These are phyloP conservation scores for Cryptosporidium sp. DNA, from an alignment of 169 alveolate species.

Conservation along the genomic window DNA sequence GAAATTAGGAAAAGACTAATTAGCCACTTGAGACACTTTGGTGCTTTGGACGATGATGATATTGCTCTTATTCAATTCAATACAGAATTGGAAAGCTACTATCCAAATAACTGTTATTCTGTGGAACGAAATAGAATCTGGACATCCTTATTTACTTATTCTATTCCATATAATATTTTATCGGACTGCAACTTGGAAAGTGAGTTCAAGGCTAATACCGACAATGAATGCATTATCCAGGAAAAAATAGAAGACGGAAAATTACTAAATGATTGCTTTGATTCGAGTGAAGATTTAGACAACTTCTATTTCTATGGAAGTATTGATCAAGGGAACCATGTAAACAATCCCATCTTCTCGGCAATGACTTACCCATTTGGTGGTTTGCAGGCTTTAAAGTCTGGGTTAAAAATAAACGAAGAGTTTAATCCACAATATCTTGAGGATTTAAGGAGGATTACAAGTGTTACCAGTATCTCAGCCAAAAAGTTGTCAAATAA, in stretches of 20 bases:
- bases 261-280: background rate
- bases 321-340: conserved; percentile 19
- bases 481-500: background rate
- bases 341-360: conserved; percentile 14
- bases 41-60: conserved; percentile 59
- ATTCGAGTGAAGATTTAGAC: too few species aligned
- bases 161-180: conserved; percentile 43
- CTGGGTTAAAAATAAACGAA: background rate
- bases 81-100: conserved; percentile 66
- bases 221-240: background rate
- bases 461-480: background rate
- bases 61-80: conserved; percentile 68
- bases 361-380: conserved; percentile 60
- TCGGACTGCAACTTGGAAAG: conserved; percentile 10
- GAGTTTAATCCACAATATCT: background rate
- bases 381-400: conserved; percentile 25
- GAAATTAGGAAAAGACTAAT: conserved; percentile 80
- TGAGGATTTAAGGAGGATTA: conserved; percentile 2
- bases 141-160: conserved; percentile 37
- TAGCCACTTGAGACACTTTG: conserved; percentile 80
- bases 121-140: conserved; percentile 81
- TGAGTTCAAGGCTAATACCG: background rate
- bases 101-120: conserved; percentile 81
- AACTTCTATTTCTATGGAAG: conserved; percentile 3
- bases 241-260: background rate